Percentiles rank a stretch among this genome's conserved stretches.
phyloP scores from a whole-genome alignment of 2,329 filamentous ascomycete species.

The Aspergillus bombycis region DNA sequence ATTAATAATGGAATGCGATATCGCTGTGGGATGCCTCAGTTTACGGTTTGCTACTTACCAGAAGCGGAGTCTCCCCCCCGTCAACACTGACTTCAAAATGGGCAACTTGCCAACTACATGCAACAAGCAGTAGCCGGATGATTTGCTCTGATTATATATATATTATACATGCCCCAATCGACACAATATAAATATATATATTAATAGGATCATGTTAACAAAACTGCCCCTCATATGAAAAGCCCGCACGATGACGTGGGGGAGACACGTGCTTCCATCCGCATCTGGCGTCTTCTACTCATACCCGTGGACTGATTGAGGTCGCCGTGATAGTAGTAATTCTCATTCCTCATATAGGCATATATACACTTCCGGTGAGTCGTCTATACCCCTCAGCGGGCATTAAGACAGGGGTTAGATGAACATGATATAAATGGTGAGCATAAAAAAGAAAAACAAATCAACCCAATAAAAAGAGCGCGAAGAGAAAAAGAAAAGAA shows the following conservation, averaged over 20 bases:
- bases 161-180: background rate
- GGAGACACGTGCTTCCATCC: slow-evolving; percentile 26
- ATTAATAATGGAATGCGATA: background rate
- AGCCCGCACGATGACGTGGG: slow-evolving; percentile 18
- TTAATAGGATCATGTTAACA: no score
- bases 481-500: background rate
- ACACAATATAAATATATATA: background rate
- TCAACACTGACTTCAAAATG: background rate
- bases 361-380: slow-evolving; percentile 15
- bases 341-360: slow-evolving; percentile 2
- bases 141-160: background rate
- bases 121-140: background rate
- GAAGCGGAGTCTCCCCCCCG: background rate
- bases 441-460: background rate
- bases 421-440: background rate
- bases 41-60: background rate
- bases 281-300: slow-evolving; percentile 16
- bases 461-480: background rate
- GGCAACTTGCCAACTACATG: background rate
- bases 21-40: background rate
- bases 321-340: background rate
- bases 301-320: background rate
- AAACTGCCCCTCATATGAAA: background rate
- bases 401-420: background rate
- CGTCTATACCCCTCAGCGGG: background rate